Base-by-base conservation (phyloP, 495 filamentous ascomycete genomes). In the Achaetomiella virescens region DNA sequence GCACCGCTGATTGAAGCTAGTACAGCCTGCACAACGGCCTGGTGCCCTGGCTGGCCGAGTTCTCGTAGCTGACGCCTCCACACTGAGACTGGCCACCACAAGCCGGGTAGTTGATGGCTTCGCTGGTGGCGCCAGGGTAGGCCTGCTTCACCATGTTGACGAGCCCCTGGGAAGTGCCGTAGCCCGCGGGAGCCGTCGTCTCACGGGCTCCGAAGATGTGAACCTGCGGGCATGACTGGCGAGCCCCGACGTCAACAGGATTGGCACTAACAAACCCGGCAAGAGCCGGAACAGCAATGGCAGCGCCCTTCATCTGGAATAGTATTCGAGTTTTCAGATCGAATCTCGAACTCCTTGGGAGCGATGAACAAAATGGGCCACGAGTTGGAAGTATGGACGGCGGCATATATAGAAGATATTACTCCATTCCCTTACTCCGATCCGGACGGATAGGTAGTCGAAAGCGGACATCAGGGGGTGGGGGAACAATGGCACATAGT, bases 161-260 rank as follows among this genome's bases (percentile, higher is more conserved):
- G 18, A 85, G 75, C 0, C 68, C 71, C 37, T 61, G 70, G 27
- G 78, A 65, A 2, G 80, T 78, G 8, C 82, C 82, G 60, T 76
- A 84, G 7, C 83, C 82, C 17, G 73, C 56, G 0, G 76, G 48
- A 2, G 61, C 83, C 0, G 80, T 84, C 2, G 83, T 86, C 69
- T 86, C 84, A 48, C 84, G 80, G 6, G 84, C 84, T 15, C 81
- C 83, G 45, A 86, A 81, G 35, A 84, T 70, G 59, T 86, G 83
- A 49, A 85, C 70, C 33, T 69, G 56, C 3, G 79, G 77, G 63
- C 79, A n/a, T n/a, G n/a, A 64, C 20, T 64, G 60, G 21, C 66
- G 62, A 6, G 22, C 36, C 2, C 24, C 51, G n/a, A 22, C 27
- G 27, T 65, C 63, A 48, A 69, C 47, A 31, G 66, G 66, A 2